A percentile compares a stretch with the other conserved stretches of the same genome.
These are phyloP conservation scores for Lichenothelia convexa DNA, from an alignment of 495 filamentous ascomycete species.

Conservation along the genomic window DNA sequence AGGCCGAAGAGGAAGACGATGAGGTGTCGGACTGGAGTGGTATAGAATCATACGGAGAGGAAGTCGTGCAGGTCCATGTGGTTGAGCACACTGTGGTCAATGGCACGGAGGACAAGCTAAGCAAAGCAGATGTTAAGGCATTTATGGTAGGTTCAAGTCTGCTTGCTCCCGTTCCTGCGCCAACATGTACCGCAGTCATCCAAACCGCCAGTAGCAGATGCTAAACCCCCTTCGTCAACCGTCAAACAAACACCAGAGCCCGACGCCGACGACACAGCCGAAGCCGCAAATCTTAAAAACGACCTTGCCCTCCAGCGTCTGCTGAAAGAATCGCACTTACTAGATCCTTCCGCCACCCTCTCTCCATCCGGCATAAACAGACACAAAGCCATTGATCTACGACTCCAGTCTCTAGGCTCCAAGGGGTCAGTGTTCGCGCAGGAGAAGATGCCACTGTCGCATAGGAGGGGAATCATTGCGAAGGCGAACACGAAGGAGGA, in stretches of 20 bases:
- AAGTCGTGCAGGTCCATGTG: slow-evolving; percentile 39
- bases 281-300: slow-evolving; percentile 60
- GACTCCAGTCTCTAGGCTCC: slow-evolving; percentile 62
- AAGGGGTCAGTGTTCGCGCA: slow-evolving; percentile 55
- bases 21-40: slow-evolving; percentile 48
- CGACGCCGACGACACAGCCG: slow-evolving; percentile 28
- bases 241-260: slow-evolving; percentile 11
- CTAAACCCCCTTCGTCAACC: not conserved
- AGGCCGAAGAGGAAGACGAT: slow-evolving; percentile 18
- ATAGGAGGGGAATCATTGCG: slow-evolving; percentile 57
- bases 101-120: slow-evolving; percentile 22
- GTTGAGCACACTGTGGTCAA: slow-evolving; percentile 34
- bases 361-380: slow-evolving; percentile 42
- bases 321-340: slow-evolving; percentile 79
- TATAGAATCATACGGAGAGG: slow-evolving; percentile 32
- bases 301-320: slow-evolving; percentile 82
- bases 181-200: slow-evolving; percentile 27
- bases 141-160: slow-evolving; percentile 43
- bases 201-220: slow-evolving; percentile 26
- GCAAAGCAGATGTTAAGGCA: slow-evolving; percentile 50
- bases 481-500: slow-evolving; percentile 46
- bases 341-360: slow-evolving; percentile 39
- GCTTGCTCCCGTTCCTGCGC: not conserved
- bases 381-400: slow-evolving; percentile 64
- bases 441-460: slow-evolving; percentile 66